Conservation (phyloP, 805 yeast species). For the Starmerella khaoyaiensis region DNA sequence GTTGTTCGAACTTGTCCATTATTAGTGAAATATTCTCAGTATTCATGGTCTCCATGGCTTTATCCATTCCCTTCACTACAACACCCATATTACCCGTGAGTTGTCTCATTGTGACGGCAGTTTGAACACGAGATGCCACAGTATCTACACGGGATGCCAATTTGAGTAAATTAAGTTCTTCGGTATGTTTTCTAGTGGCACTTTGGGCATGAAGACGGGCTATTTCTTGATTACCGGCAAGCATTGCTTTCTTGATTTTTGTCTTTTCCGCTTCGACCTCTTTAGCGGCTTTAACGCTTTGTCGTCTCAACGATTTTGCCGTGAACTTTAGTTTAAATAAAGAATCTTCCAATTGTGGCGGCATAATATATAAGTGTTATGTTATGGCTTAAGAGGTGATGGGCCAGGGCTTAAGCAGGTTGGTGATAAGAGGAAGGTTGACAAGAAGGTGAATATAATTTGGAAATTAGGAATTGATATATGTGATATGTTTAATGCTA, state of each 20-base stretch:
- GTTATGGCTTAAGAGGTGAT: too few relatives aligned
- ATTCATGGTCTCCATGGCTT: constrained; percentile 90
- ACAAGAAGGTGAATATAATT: too few relatives aligned
- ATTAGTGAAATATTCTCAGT: constrained; percentile 81
- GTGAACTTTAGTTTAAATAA: constrained; percentile 47
- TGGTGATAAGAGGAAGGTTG: too few relatives aligned
- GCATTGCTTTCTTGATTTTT: constrained; percentile 76
- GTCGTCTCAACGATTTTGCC: constrained; percentile 81
- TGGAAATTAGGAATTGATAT: too few relatives aligned
- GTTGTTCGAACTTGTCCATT: constrained; percentile 94
- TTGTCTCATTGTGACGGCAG: constrained; percentile 94
- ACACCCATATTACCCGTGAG: constrained; percentile 89
- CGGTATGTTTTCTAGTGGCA: constrained; percentile 85
- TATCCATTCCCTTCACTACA: constrained; percentile 92
- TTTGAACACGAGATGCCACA: constrained; percentile 88
- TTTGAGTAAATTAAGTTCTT: constrained; percentile 64
- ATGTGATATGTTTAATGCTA: too few relatives aligned
- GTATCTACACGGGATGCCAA: constrained; percentile 87
- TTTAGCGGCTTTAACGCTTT: constrained; percentile 79
- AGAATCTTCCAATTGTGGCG: constrained; percentile 24
- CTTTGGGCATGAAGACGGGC: constrained; percentile 91
- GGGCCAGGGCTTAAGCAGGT: too few relatives aligned
- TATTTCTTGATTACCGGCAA: constrained; percentile 77
- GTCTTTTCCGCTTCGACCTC: constrained; percentile 80
- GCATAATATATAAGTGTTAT: too few relatives aligned